Evolutionary conservation across 2,329 filamentous ascomycete genomes (phyloP), one percentile per base, ranked within the genome.

Genomic region (Botrytis porri): DNA sequence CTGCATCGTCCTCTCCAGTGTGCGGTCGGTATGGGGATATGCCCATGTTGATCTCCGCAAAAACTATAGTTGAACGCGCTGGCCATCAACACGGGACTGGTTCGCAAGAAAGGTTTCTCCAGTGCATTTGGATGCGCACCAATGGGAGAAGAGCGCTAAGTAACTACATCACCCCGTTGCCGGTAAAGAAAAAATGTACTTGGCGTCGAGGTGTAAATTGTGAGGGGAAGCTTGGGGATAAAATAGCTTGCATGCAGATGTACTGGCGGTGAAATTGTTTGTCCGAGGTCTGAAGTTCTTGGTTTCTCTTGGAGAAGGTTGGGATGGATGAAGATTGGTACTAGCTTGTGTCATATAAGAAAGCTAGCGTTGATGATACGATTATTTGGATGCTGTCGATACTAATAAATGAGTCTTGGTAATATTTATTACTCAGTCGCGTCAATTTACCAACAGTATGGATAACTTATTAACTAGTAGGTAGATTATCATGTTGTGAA

Each of bases 71-170:
- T 35, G 48, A 64, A 39, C 39, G n/a, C 16, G 39, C 39, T 63
- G 61, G 61, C 39, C n/a, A 63, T 22, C 16, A 63, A 63, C 39
- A 64, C 39, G 64, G 65, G 63, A 60, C 66, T 66, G 35, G 39
- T 22, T 39, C 71, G 54, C 62, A 69, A 61, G 71, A 69, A 59
- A 41, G 32, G 54, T 69, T 69, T 45, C 62, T 66, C 60, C 69
- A 65, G 61, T 43, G 61, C 39, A 39, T 20, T 4, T 54, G 43
- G 62, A 70, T 51, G 64, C 66, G 59, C 54, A 62, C 60, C 69
- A 71, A 71, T 72, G 4, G 32, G 51, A 69, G 32, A 25, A 14
- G 32, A 20, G 64, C 45, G 64, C 64, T 54, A 54, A 18, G 22
- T 18, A 39, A 51, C 25, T n/a, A 18, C 32, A 51, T 43, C 37